Evolutionary conservation across 306 rosid genomes (phyloP).

Genomic region (Vigna reflexopilosa): DNA sequence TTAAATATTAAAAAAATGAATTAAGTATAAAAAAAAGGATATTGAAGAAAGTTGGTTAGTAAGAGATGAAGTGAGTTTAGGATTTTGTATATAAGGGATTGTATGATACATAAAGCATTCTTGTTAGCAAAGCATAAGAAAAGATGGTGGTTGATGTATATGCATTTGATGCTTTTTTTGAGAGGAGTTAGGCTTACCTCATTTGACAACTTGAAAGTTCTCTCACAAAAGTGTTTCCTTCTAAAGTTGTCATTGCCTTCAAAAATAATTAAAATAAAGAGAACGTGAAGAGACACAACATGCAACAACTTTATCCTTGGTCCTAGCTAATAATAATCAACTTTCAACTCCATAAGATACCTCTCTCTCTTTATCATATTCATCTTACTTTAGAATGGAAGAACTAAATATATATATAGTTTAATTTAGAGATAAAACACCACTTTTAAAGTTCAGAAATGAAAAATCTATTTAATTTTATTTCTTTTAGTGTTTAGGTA

Average conservation of each 20-base stretch:
- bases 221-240: conserved; percentile 50
- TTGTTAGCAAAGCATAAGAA: not conserved
- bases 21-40: no score
- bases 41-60: no score
- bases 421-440: no score
- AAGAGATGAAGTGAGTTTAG: no score
- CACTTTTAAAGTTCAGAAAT: no score
- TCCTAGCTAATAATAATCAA: conserved; percentile 14
- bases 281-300: conserved; percentile 27
- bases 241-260: conserved; percentile 55
- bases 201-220: conserved; percentile 65
- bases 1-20: no score
- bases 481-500: no score
- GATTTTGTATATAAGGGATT: not conserved
- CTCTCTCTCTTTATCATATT: not conserved
- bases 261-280: conserved; percentile 44
- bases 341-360: not conserved
- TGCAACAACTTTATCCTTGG: conserved; percentile 18
- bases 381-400: not conserved
- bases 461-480: no score
- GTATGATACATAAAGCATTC: not conserved
- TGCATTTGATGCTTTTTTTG: conserved; percentile 35
- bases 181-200: conserved; percentile 53
- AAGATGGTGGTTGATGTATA: conserved; percentile 28
- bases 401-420: no score